Evolutionary conservation across 345 rosid genomes (phyloP), one percentile per base, ranked within the genome.

Genomic region (Physaria fendleri): DNA sequence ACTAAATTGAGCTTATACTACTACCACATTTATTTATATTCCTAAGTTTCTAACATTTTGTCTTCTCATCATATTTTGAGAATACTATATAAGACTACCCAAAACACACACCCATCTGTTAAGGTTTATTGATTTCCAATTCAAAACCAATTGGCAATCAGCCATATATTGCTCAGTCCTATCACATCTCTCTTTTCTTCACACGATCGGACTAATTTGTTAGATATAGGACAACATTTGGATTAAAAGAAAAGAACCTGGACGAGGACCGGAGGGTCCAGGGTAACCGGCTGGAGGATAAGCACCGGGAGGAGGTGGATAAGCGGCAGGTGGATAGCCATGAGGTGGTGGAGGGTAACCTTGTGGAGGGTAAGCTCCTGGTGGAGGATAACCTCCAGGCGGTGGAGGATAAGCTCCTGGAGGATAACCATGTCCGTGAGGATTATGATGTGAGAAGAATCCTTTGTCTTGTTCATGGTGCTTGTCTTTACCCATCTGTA

Each of bases 281-380:
- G 88, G 85, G 55, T 82, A 79, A 46, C 81, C 85, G 20, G 83
- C 82, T 1, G 90, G 90, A 43, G 90, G 84, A 69, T 87, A 84
- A 56, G 74, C 64, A 0, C 74, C 74, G 10, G 63, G 74, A 47
- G 69, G 69, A 23, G 74, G 74, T 32, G 73, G 73, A 60, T 68
- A 68, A 60, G 62, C 73, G 4, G 41, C 61, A 3, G 72, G 72
- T 34, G 72, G 72, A 69, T 69, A 69, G 27, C 68, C 71, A 1
- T 57, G 50, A 46, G 71, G 71, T 4, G 64, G 21, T 0, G 75
- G 79, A 2, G 78, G 80, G 52, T 65, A 59, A 12, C 69, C 81
- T 40, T 64, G 75, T 0, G 72, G 80, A 16, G 81, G 79, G 37
- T 74, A 79, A 3, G 73, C 87, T 29, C 79, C 82, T 1, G 79